Conservation (phyloP, 257 asterid species). For the Ligustrum vulgare region DNA sequence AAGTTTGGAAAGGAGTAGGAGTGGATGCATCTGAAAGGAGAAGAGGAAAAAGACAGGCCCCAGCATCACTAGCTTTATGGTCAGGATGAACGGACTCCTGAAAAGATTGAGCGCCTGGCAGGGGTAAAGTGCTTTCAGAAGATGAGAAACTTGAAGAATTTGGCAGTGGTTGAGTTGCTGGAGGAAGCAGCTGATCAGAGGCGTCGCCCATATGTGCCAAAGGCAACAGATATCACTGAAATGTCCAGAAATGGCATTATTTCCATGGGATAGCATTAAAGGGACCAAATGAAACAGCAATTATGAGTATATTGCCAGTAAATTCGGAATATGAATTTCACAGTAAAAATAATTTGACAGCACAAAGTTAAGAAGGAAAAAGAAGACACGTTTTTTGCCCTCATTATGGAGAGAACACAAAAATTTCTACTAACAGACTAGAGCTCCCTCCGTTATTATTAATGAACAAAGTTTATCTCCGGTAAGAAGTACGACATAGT, state of each 20-base stretch:
- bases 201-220: conserved; percentile 50
- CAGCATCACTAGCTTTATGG: conserved; percentile 19
- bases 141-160: conserved; percentile 31
- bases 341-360: background rate
- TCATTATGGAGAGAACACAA: background rate
- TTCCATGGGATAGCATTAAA: conserved; percentile 1
- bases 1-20: conserved; percentile 22
- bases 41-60: conserved; percentile 40
- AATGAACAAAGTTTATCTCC: conserved; percentile 1
- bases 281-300: conserved; percentile 4
- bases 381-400: background rate
- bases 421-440: background rate
- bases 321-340: background rate
- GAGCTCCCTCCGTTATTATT: background rate
- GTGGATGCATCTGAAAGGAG: conserved; percentile 30
- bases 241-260: conserved; percentile 14
- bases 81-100: conserved; percentile 20
- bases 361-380: background rate
- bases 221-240: conserved; percentile 14
- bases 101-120: conserved; percentile 18
- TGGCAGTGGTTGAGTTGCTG: conserved; percentile 39
- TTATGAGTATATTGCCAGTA: background rate
- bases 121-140: conserved; percentile 24
- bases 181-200: conserved; percentile 51
- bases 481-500: background rate